A percentile compares a stretch with the other conserved stretches of the same genome.
Conservation (phyloP, 306 rosid genomes). For the Betula pendula region DNA sequence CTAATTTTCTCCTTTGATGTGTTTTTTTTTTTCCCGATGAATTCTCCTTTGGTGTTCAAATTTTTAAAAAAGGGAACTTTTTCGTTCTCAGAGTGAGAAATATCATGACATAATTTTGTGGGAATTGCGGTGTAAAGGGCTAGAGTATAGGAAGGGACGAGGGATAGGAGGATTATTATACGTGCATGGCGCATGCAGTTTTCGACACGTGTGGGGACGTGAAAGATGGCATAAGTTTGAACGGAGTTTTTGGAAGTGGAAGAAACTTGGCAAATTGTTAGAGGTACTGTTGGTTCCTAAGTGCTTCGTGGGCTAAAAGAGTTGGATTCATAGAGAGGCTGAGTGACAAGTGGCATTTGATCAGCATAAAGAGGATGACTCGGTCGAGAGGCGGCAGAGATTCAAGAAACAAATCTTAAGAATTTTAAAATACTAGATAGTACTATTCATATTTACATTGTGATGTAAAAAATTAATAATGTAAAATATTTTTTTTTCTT, state of each 20-base stretch:
- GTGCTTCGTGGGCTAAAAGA: background rate
- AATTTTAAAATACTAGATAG: no score
- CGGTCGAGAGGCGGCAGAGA: background rate
- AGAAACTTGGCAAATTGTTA: conserved; percentile 9
- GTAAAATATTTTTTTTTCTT: no score
- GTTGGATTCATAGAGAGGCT: background rate
- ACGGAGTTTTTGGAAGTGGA: background rate
- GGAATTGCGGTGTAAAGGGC: background rate
- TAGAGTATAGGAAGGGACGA: no score
- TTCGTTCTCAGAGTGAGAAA: background rate
- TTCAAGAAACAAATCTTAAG: no score
- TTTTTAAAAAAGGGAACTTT: background rate
- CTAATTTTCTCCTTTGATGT: fast-evolving
- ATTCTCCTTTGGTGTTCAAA: no score
- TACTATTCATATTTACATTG: no score
- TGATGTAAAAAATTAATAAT: no score
- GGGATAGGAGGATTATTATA: background rate
- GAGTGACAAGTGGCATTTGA: conserved; percentile 3
- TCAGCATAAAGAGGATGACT: background rate
- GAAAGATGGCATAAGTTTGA: no score
- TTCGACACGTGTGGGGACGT: conserved; percentile 6
- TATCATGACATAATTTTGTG: background rate
- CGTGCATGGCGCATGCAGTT: conserved; percentile 36
- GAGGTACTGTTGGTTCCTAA: conserved; percentile 11
- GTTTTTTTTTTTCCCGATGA: no score